Conservation (phyloP, 1,139 yeast genomes). For the Maudiozyma humilis region DNA sequence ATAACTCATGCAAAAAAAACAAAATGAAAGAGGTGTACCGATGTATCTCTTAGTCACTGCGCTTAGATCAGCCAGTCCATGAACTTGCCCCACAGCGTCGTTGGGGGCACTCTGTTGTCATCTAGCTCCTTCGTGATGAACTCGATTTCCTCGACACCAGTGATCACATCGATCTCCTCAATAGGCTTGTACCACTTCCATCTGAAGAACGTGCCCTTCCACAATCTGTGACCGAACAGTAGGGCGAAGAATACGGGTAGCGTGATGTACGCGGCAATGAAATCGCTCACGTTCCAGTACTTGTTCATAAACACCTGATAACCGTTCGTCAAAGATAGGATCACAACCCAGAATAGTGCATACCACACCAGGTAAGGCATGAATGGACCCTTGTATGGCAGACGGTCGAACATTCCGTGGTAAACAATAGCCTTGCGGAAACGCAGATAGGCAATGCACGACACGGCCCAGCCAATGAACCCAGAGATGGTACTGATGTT, state of each 20-base stretch:
- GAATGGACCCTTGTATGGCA: slow-evolving; percentile 40
- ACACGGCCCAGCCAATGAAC: slow-evolving; percentile 64
- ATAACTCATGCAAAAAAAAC: too few relatives aligned
- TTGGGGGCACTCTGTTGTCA: slow-evolving; percentile 19
- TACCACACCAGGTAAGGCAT: slow-evolving; percentile 47
- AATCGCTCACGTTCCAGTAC: slow-evolving; percentile 40
- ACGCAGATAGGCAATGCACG: slow-evolving; percentile 53
- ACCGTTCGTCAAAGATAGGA: slow-evolving; percentile 51
- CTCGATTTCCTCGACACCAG: slow-evolving; percentile 27
- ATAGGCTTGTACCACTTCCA: slow-evolving; percentile 21
- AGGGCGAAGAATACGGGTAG: slow-evolving; percentile 45
- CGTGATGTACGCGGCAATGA: slow-evolving; percentile 55
- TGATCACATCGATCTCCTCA: slow-evolving; percentile 26
- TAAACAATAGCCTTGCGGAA: slow-evolving; percentile 53
- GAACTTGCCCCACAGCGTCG: slow-evolving; percentile 18
- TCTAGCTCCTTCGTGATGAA: slow-evolving; percentile 20
- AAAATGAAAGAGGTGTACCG: too few relatives aligned
- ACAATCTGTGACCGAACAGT: slow-evolving; percentile 35
- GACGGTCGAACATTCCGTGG: slow-evolving; percentile 44
- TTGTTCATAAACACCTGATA: slow-evolving; percentile 41
- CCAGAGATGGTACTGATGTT: slow-evolving; percentile 75
- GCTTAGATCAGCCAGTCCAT: slow-evolving; percentile 16
- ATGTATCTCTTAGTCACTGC: too few relatives aligned
- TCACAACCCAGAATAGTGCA: slow-evolving; percentile 37
- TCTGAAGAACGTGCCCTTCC: slow-evolving; percentile 17